phyloP scores from a whole-genome alignment of 495 filamentous ascomycete genomes.

The Tuber brumale region DNA sequence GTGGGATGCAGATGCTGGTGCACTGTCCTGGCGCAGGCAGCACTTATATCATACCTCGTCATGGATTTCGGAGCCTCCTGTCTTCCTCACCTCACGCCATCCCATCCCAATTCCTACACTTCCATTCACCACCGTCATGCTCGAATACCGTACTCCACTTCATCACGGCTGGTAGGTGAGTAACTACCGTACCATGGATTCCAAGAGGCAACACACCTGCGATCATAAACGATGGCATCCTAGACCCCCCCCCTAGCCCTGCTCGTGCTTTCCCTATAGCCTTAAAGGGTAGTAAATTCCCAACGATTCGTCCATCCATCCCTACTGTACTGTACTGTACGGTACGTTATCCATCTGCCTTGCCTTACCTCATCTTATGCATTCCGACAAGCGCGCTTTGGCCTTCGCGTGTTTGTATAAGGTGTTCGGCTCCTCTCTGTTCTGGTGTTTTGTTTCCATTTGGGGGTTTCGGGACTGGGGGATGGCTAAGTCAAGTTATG shows the following conservation, averaged over 20 bases:
- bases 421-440: not conserved
- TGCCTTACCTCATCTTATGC: not conserved
- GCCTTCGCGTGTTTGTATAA: not conserved
- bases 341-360: not conserved
- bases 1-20: not conserved
- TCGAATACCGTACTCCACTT: not conserved
- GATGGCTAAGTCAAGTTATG: not conserved
- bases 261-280: not conserved
- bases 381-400: not conserved
- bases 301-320: not conserved
- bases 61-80: not conserved
- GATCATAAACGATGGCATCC: not conserved
- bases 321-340: not conserved
- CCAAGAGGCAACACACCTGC: not conserved
- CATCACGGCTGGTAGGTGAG: not conserved
- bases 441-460: not conserved
- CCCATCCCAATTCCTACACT: not conserved
- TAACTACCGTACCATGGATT: not conserved
- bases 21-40: not conserved
- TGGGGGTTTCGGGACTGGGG: not conserved
- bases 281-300: not conserved
- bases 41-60: too few species aligned
- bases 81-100: not conserved
- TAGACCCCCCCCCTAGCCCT: not conserved
- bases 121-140: not conserved